A percentile compares a stretch with the other conserved stretches of the same genome.
Conservation (phyloP, 192 early-diverging fungal genomes). For the Coemansia sp. region DNA sequence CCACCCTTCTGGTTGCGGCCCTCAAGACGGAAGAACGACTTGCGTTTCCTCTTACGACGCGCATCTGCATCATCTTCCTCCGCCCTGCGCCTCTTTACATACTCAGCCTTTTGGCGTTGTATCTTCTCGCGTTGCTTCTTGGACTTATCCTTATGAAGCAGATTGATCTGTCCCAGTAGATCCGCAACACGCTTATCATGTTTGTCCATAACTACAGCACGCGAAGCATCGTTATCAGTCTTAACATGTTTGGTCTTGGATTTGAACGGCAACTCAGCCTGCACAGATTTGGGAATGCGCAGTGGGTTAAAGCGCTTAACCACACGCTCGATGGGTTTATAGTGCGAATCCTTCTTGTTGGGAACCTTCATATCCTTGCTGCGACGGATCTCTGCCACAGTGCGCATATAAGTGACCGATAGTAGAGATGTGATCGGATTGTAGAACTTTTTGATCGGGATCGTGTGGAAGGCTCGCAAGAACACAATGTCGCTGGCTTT, state of each 20-base stretch:
- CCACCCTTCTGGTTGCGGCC: slow-evolving; percentile 48
- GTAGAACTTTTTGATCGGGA: slow-evolving; percentile 94
- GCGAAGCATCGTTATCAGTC: slow-evolving; percentile 29
- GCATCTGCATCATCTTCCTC: slow-evolving; percentile 52
- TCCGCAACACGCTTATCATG: slow-evolving; percentile 85
- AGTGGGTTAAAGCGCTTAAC: slow-evolving; percentile 80
- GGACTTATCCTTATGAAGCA: slow-evolving; percentile 69
- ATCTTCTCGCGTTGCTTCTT: slow-evolving; percentile 64
- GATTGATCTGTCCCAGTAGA: slow-evolving; percentile 81
- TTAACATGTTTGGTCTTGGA: slow-evolving; percentile 74
- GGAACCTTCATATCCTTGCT: slow-evolving; percentile 65
- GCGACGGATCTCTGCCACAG: slow-evolving; percentile 80
- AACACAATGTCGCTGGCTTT: slow-evolving; percentile 98
- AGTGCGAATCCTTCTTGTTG: slow-evolving; percentile 80
- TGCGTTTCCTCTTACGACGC: slow-evolving; percentile 68
- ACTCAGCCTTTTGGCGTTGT: slow-evolving; percentile 56
- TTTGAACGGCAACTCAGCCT: slow-evolving; percentile 83
- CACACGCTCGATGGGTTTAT: slow-evolving; percentile 80
- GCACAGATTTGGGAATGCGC: slow-evolving; percentile 76
- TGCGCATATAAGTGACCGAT: slow-evolving; percentile 86
- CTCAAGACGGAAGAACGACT: slow-evolving; percentile 68
- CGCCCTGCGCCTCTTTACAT: slow-evolving; percentile 55
- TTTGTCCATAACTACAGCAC: slow-evolving; percentile 88
- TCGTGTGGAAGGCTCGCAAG: slow-evolving; percentile 93
- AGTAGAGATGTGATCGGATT: slow-evolving; percentile 96